These are phyloP conservation scores for Dipodascus albidus DNA, from an alignment of 805 yeast species.

Conservation along the genomic window DNA sequence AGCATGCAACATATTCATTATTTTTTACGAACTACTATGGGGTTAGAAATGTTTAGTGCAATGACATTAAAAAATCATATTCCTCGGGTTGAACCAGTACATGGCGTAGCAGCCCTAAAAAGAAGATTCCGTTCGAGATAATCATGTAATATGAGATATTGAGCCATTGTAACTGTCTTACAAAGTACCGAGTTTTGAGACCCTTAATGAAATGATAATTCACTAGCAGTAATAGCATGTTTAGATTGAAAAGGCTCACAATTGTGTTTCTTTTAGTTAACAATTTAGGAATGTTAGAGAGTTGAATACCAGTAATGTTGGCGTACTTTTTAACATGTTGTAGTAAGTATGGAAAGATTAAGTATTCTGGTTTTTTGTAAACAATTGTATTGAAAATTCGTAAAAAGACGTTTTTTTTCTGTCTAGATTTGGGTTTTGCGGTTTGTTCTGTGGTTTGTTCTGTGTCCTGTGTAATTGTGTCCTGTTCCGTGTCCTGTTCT, in stretches of 20 bases:
- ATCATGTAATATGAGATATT: not conserved
- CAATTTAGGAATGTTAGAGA: not conserved
- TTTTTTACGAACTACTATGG: not conserved
- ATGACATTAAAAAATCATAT: not conserved
- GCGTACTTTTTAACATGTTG: not conserved
- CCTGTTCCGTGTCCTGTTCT: not conserved
- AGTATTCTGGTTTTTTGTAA: not conserved
- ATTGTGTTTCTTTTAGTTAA: not conserved
- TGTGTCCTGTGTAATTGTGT: not conserved
- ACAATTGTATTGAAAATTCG: not conserved
- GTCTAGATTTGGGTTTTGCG: not conserved
- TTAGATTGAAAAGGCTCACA: not conserved
- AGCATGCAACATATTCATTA: not conserved
- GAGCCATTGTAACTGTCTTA: not conserved
- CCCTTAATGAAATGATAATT: slow-evolving; percentile 1
- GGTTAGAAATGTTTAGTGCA: not conserved
- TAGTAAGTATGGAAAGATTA: not conserved
- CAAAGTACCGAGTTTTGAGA: not conserved
- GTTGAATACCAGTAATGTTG: not conserved
- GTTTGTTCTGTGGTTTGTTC: not conserved
- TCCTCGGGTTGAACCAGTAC: not conserved
- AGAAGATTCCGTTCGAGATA: not conserved
- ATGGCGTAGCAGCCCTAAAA: not conserved
- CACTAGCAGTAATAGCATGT: not conserved
- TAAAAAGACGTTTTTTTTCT: not conserved